These are phyloP conservation scores for Dalbergia cultrata DNA, from an alignment of 306 rosid species.

Conservation along the genomic window DNA sequence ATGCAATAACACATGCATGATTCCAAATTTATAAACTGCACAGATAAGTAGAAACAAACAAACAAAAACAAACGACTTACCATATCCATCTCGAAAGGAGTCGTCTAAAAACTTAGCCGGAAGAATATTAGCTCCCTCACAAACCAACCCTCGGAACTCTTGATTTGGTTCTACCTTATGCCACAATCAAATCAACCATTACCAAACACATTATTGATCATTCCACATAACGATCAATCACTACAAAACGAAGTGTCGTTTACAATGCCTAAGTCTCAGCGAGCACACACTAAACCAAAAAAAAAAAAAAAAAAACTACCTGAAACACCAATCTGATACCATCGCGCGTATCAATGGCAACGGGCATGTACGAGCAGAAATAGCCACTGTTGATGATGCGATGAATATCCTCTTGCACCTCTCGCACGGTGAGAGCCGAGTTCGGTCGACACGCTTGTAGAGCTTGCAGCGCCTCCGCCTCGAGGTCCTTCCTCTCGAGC, in stretches of 20 bases:
- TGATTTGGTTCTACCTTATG: constrained; percentile 99
- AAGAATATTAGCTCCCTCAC: constrained; percentile 99
- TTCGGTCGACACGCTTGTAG: constrained; percentile 87
- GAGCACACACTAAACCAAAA: background rate
- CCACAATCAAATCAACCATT: constrained; percentile 58
- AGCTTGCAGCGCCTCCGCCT: constrained; percentile 81
- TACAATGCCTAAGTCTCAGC: background rate
- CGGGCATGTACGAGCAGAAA: constrained; percentile 90
- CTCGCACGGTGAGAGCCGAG: constrained; percentile 88
- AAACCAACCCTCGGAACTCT: constrained; percentile 94
- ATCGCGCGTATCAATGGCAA: constrained; percentile 94
- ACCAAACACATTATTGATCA: constrained; percentile 28
- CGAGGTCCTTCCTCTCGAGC: constrained; percentile 93
- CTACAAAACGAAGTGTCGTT: background rate
- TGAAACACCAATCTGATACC: constrained; percentile 95
- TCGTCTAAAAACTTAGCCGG: constrained; percentile 90
- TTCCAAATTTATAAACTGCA: constrained; percentile 6
- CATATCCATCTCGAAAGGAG: constrained; percentile 85
- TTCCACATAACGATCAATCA: background rate
- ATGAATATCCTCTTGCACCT: constrained; percentile 98
- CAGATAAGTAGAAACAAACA: constrained; percentile 3
- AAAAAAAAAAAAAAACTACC: constrained; percentile 53
- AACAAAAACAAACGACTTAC: constrained; percentile 54
- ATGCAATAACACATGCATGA: background rate
- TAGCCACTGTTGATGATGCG: constrained; percentile 93